Percentiles rank a stretch among this genome's conserved stretches.
These are phyloP conservation scores for Eucalyptus cloeziana DNA, from an alignment of 345 rosid genomes.

Conservation along the genomic window DNA sequence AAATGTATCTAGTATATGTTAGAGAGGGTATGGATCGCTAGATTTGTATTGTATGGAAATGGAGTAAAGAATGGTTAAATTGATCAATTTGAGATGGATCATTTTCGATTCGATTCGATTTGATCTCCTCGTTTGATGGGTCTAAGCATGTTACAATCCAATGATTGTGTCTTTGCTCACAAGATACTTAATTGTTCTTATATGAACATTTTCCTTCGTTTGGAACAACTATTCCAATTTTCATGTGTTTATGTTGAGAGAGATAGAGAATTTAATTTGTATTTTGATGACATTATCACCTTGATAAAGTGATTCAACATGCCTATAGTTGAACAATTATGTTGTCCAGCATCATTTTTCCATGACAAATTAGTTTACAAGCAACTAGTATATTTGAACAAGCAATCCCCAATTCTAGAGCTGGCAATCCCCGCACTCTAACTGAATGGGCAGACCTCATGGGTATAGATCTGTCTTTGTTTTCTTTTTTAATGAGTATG, in stretches of 20 bases:
- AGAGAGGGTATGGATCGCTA: neutral
- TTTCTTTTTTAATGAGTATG: neutral
- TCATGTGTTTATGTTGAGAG: neutral
- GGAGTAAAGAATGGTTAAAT: no score
- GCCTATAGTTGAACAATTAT: neutral
- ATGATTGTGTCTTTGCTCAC: neutral
- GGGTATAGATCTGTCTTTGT: neutral
- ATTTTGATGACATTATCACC: neutral
- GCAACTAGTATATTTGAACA: neutral
- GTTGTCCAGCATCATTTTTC: neutral
- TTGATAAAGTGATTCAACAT: neutral
- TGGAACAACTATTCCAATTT: neutral
- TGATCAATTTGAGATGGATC: neutral
- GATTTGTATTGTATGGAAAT: no score
- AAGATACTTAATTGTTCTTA: neutral
- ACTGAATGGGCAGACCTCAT: neutral
- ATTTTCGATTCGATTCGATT: fast-evolving
- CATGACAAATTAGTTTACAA: neutral
- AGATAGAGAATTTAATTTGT: neutral
- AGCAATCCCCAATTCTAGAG: neutral
- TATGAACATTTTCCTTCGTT: neutral
- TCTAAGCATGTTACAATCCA: neutral
- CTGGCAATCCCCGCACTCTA: neutral
- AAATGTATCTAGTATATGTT: neutral
- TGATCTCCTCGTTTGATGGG: neutral